These are phyloP conservation scores for Schizosaccharomyces japonicus DNA, from an alignment of 805 yeast species.

Conservation along the genomic window DNA sequence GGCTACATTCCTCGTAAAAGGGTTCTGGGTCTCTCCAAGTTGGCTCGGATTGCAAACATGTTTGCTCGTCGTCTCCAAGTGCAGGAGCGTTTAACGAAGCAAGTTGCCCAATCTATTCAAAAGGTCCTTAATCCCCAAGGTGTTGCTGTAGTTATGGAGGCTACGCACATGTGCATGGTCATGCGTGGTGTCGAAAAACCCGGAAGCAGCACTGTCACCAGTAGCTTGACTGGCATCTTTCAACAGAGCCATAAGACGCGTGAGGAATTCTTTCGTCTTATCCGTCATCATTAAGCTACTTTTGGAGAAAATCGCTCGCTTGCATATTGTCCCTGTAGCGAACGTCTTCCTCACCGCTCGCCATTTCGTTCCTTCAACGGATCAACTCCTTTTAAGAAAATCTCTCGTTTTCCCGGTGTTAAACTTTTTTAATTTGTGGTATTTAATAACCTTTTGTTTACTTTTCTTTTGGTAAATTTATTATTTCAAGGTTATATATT, in stretches of 20 bases:
- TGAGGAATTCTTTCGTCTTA: conserved; percentile 72
- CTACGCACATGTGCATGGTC: conserved; percentile 97
- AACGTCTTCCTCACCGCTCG: too few species aligned
- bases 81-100: conserved; percentile 92
- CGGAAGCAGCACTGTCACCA: conserved; percentile 78
- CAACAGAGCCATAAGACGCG: conserved; percentile 83
- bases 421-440: too few species aligned
- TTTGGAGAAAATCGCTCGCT: too few species aligned
- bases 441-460: too few species aligned
- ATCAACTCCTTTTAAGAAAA: too few species aligned
- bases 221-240: conserved; percentile 94
- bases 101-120: conserved; percentile 83
- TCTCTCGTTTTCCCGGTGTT: too few species aligned
- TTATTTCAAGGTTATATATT: too few species aligned
- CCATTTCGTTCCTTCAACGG: too few species aligned
- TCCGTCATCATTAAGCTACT: conserved; percentile 15
- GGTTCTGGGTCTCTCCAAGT: conserved; percentile 74
- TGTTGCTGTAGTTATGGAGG: conserved; percentile 95
- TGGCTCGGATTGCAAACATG: conserved; percentile 93
- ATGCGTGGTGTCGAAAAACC: conserved; percentile 92
- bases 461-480: too few species aligned
- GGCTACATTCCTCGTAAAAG: conserved; percentile 92
- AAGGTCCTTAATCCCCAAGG: conserved; percentile 86
- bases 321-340: too few species aligned
- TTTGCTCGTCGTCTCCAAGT: conserved; percentile 86